Evolutionary conservation across 805 yeast species (phyloP), one percentile per base, ranked within the genome.

Genomic region (Vanderwaltozyma polyspora): DNA sequence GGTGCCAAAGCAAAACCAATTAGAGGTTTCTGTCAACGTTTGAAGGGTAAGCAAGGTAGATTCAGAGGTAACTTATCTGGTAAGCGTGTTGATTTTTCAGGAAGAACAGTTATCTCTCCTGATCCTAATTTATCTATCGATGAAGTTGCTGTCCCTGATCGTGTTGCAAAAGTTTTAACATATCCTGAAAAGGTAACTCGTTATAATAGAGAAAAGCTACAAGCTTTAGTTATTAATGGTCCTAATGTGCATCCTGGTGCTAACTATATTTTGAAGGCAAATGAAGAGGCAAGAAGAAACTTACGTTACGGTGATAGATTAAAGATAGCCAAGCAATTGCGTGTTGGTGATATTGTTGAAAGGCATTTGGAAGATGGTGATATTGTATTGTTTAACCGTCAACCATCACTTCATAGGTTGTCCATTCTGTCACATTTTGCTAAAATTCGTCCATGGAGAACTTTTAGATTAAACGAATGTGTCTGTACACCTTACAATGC

Each of bases 401-500:
- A 91, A 62, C 99, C 99, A 2, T 91, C 98, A 1, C 68, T 91
- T 55, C 99, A 91, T 61, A 72, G 98, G 57, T 66, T 91, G 32
- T 86, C 96, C 2, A 91, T 91, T 60, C 66, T 91, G 45, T 80
- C 96, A 2, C 99, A 91, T 66, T 87, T 79, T 60, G 99, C 95
- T 31, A 87, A 85, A 54, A 79, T 91, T 48, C 73, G 94, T 52
- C 98, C 98, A 0, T 91, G 97, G 97, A 72, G 98, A 64, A 91
- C 99, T 2, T 84, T 91, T 64, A 70, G 99, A 46, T 69, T 91
- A 47, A 91, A 91, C 56, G 97, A 91, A 61, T 91, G 98, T 79
- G 99, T 91, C 8, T 91, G 98, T 65, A 91, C 98, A 0, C 98
- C 98, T 2, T 91, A 91, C 63, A 93, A 93, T 59, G 99, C 99